Evolutionary conservation across 2,329 filamentous ascomycete genomes (phyloP).

Genomic region (Niveomyces coronatus): DNA sequence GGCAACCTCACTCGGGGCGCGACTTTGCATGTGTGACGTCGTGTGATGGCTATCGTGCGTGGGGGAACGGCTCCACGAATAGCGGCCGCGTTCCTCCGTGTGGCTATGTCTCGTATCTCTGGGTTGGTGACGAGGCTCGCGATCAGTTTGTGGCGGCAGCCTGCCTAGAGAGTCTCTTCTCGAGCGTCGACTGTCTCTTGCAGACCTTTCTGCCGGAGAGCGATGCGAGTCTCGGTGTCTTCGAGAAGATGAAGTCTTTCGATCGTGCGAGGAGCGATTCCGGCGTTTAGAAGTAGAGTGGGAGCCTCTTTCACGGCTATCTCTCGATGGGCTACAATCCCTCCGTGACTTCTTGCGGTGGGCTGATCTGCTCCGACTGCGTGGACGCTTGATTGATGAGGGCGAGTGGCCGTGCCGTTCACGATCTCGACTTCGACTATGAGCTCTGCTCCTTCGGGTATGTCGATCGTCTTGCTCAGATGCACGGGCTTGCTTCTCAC

Average conservation of each 20-base stretch:
- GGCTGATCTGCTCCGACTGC: conserved; percentile 31
- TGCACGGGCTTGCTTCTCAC: conserved; percentile 21
- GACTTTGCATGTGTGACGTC: conserved; percentile 12
- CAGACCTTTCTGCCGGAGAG: conserved; percentile 18
- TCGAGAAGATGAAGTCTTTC: conserved; percentile 19
- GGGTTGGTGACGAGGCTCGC: conserved; percentile 15
- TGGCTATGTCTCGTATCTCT: conserved; percentile 16
- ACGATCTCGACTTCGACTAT: conserved; percentile 24
- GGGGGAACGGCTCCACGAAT: conserved; percentile 17
- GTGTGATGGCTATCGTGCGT: conserved; percentile 14
- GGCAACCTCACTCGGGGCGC: conserved; percentile 16
- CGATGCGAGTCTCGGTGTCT: conserved; percentile 19
- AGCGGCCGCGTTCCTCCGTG: conserved; percentile 13
- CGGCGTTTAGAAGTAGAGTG: conserved; percentile 22
- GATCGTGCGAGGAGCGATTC: conserved; percentile 23
- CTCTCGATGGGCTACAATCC: conserved; percentile 28
- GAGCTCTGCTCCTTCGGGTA: conserved; percentile 22
- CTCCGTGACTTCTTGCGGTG: conserved; percentile 31
- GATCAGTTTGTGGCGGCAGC: conserved; percentile 18
- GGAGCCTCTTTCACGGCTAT: conserved; percentile 29
- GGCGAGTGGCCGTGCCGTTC: conserved; percentile 24
- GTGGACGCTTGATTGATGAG: conserved; percentile 29
- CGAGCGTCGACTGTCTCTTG: conserved; percentile 14
- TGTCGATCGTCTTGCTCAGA: conserved; percentile 23
- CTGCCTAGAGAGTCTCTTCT: conserved; percentile 16